Percentiles rank a stretch among this genome's conserved stretches.
Evolutionary conservation across 2,329 filamentous ascomycete genomes (phyloP).

Genomic region (Stagonosporopsis rhizophila): DNA sequence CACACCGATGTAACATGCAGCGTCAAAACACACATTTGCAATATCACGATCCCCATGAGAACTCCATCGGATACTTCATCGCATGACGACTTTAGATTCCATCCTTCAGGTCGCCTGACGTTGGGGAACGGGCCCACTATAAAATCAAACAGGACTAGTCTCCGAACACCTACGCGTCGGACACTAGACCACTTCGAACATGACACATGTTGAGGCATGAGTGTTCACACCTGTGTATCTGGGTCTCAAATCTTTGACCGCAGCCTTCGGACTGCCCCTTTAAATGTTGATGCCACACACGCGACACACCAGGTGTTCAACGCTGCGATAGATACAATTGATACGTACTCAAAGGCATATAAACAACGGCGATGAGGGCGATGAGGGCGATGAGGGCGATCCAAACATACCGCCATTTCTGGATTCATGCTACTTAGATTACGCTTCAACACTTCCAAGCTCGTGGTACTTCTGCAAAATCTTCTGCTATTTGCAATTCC

Average conservation of each 20-base stretch:
- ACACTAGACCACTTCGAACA: background rate
- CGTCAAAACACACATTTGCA: background rate
- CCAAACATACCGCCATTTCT: too few relatives aligned
- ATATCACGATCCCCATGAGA: too few relatives aligned
- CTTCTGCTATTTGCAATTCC: too few relatives aligned
- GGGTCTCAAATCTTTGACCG: background rate
- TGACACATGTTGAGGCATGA: too few relatives aligned
- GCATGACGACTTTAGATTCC: background rate
- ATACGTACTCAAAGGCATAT: too few relatives aligned
- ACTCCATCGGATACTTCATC: background rate
- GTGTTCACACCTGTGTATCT: too few relatives aligned
- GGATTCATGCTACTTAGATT: too few relatives aligned
- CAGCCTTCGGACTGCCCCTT: background rate
- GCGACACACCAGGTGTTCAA: too few relatives aligned
- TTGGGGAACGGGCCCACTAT: background rate
- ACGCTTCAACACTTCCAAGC: too few relatives aligned
- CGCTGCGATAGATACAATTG: too few relatives aligned
- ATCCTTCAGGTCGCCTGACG: background rate
- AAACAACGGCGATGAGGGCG: background rate
- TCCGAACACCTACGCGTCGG: conserved; percentile 11
- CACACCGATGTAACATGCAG: background rate
- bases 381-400: too few relatives aligned
- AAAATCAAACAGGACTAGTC: conserved; percentile 19
- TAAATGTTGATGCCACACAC: background rate
- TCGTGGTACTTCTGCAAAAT: too few relatives aligned